phyloP scores from a whole-genome alignment of 495 filamentous ascomycete genomes.

The Talaromyces thailandensis region DNA sequence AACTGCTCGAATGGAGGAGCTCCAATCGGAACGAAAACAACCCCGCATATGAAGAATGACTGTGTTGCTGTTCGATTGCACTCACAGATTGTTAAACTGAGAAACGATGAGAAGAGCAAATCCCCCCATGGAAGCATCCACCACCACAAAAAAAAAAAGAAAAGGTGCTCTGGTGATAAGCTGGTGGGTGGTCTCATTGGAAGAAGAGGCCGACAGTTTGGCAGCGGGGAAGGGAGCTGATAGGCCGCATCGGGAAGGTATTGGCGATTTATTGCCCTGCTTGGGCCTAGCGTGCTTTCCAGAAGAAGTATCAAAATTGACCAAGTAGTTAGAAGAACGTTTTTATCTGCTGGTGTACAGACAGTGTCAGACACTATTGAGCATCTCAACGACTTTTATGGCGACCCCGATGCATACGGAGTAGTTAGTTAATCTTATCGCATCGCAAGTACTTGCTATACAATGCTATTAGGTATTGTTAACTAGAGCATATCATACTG shows the following conservation, averaged over 20 bases:
- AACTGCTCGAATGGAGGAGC: neutral
- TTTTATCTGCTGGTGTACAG: neutral
- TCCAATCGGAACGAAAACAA: neutral
- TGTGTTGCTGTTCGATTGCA: neutral
- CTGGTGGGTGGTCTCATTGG: neutral
- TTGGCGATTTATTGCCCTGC: neutral
- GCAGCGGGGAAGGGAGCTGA: neutral
- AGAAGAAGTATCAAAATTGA: conserved; percentile 1
- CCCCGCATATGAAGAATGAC: neutral
- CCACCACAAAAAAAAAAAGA: neutral
- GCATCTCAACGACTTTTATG: neutral
- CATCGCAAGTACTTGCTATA: neutral
- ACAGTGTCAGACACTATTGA: no score
- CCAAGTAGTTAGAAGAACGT: neutral
- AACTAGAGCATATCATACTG: neutral
- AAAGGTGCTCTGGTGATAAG: neutral
- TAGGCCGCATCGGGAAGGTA: neutral
- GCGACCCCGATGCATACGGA: no score
- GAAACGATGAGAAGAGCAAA: neutral
- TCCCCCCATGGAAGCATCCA: neutral
- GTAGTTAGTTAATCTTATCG: neutral
- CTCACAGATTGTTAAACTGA: neutral
- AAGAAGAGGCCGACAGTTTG: no score
- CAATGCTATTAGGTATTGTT: neutral
- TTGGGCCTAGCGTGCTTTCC: conserved; percentile 11